Conservation (phyloP, 148 eudicot species). For the Agrostemma githago region DNA sequence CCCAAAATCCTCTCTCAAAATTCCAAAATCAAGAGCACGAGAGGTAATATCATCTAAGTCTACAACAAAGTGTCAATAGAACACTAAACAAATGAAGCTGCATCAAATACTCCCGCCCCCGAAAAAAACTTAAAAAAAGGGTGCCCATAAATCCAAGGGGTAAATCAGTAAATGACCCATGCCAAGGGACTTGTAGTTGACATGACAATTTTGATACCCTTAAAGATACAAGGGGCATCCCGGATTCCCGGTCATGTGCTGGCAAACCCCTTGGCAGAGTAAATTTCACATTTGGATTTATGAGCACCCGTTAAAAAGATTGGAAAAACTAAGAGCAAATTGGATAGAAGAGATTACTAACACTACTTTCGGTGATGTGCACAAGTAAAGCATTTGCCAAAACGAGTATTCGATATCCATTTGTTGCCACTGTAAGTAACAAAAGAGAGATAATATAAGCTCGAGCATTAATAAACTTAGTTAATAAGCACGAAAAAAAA, state of each 20-base stretch:
- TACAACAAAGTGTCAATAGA: background rate
- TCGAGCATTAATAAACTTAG: background rate
- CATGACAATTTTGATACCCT: no score
- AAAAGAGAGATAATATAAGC: slow-evolving; percentile 4
- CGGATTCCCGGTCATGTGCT: no score
- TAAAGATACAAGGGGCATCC: no score
- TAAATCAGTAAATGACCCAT: no score
- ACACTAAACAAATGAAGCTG: background rate
- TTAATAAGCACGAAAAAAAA: background rate
- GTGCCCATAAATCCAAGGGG: no score
- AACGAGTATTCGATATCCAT: slow-evolving; percentile 98
- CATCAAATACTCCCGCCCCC: background rate
- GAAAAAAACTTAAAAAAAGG: background rate
- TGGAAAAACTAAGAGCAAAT: background rate
- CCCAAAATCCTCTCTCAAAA: background rate
- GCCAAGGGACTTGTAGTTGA: no score
- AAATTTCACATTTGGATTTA: no score
- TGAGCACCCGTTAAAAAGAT: no score
- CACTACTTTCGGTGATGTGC: slow-evolving; percentile 87
- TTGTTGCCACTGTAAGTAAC: slow-evolving; percentile 87
- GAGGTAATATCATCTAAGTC: background rate
- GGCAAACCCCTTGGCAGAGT: no score
- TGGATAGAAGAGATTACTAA: slow-evolving; percentile 35
- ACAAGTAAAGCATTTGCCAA: slow-evolving; percentile 95
- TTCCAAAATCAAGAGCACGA: background rate